A percentile compares a stretch with the other conserved stretches of the same genome.
Conservation (phyloP, 1,139 yeast species). For the Debaryomycetaceae sp. region DNA sequence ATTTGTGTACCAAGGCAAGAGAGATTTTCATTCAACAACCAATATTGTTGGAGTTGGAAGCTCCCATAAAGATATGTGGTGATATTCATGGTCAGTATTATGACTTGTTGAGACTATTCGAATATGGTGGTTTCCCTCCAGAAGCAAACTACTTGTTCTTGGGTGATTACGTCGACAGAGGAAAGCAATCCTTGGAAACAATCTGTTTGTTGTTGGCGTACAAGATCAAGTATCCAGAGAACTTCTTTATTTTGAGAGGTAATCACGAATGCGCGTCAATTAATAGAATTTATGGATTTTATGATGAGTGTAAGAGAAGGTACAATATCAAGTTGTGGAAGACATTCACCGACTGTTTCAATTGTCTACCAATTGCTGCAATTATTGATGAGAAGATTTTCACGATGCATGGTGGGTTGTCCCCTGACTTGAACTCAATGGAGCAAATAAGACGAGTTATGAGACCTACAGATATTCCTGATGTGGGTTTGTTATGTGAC, state of each 20-base stretch:
- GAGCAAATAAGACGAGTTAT: slow-evolving; percentile 96
- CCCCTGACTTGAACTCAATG: slow-evolving; percentile 96
- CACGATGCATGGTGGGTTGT: slow-evolving; percentile 98
- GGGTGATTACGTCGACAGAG: slow-evolving; percentile 98
- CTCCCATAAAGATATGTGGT: slow-evolving; percentile 92
- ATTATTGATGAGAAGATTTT: slow-evolving; percentile 96
- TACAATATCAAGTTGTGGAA: slow-evolving; percentile 97
- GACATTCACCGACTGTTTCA: slow-evolving; percentile 96
- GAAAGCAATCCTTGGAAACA: slow-evolving; percentile 93
- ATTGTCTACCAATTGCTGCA: slow-evolving; percentile 97
- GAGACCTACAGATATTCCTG: slow-evolving; percentile 99
- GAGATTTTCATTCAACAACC: slow-evolving; percentile 98
- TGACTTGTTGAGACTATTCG: slow-evolving; percentile 90
- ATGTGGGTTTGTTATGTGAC: slow-evolving; percentile 92
- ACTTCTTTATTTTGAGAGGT: slow-evolving; percentile 91
- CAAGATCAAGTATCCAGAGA: slow-evolving; percentile 96
- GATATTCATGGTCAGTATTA: slow-evolving; percentile 98
- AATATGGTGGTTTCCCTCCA: slow-evolving; percentile 99
- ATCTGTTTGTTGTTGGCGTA: slow-evolving; percentile 89
- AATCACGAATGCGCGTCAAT: slow-evolving; percentile 98
- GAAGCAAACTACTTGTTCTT: slow-evolving; percentile 92
- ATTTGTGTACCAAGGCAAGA: slow-evolving; percentile 94
- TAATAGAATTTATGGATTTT: slow-evolving; percentile 94
- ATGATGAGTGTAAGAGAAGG: slow-evolving; percentile 97
- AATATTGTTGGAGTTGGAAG: slow-evolving; percentile 88